Base-by-base conservation (phyloP, 345 rosid species). In the Litchi chinensis region DNA sequence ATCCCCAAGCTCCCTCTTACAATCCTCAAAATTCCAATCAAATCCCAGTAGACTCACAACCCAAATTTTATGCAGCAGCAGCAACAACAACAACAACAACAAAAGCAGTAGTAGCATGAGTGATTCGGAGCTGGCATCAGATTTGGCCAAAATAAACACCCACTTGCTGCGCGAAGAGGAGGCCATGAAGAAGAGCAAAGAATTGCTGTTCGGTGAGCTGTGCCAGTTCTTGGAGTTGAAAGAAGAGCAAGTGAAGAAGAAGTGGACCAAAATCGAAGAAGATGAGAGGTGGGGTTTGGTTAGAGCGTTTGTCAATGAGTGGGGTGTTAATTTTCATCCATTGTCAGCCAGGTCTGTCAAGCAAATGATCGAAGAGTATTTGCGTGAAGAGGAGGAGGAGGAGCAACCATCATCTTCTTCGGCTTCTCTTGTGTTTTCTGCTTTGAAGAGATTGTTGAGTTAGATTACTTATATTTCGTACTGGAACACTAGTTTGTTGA, bases 161-260 rank as follows among this genome's bases (percentile, higher is more conserved):
- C 87, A 84, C 12, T 43, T 79, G 71, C 81, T 74, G 72, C 92
- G 87, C 75, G 89, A 86, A 64, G 82, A 89, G 62, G 93, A 91
- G 69, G 98, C 98, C 77, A 83, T 95, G 97, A 85, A 80, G 86
- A 91, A 89, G 82, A 91, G 95, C 86, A 83, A 79, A 28, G 91
- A 88, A 75, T 68, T 95, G 76, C 82, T 95, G 15, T 92, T 92
- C 90, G 46, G 75, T 6, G 96, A 93, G 91, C 73, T 93, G 10
- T 91, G 95, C 82, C 69, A 77, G 48, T 79, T 81, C 78, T 68
- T 87, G 83, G 84, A 65, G 44, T 7, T 85, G 82, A 65, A 83
- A 71, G 89, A 89, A 68, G 93, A 86, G 1, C 90, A 90, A 73
- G 70, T 87, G 88, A 84, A 73, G 80, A 82, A 18, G 73, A 83